These are phyloP conservation scores for Hypoxylon sp. DNA, from an alignment of 2,329 filamentous ascomycete species.

Conservation along the genomic window DNA sequence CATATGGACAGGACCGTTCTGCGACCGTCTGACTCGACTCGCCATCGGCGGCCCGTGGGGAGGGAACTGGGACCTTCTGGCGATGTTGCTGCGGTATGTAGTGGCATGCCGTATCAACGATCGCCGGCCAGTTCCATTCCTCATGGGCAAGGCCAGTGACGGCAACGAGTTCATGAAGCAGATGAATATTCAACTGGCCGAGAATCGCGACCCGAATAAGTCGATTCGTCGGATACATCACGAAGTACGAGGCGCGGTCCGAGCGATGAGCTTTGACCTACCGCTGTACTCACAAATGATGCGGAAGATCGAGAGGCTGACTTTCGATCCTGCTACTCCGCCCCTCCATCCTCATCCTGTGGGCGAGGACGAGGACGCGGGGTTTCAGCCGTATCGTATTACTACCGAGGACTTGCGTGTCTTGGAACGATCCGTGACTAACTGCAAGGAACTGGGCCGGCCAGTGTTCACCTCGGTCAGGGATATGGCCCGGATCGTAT, in stretches of 20 bases:
- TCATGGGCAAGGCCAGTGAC: neutral
- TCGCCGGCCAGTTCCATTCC: conserved; percentile 8
- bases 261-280: neutral
- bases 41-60: conserved; percentile 16
- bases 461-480: conserved; percentile 14
- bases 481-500: conserved; percentile 7
- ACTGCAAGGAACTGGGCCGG: conserved; percentile 11
- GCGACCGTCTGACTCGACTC: conserved; percentile 4
- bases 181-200: neutral
- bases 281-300: conserved; percentile 18
- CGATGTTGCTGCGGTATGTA: conserved; percentile 19
- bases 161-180: neutral
- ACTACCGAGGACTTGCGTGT: conserved; percentile 11
- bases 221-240: conserved; percentile 3
- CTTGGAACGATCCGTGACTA: conserved; percentile 9
- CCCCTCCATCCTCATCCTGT: neutral
- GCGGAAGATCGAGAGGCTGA: conserved; percentile 19
- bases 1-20: conserved; percentile 14
- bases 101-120: conserved; percentile 24
- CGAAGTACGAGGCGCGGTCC: neutral
- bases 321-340: neutral
- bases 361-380: too few relatives aligned
- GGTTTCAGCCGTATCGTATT: neutral
- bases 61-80: conserved; percentile 8
- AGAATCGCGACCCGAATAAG: neutral